Base-by-base conservation (phyloP, 2,329 filamentous ascomycete species). In the Thielaviopsis musarum region DNA sequence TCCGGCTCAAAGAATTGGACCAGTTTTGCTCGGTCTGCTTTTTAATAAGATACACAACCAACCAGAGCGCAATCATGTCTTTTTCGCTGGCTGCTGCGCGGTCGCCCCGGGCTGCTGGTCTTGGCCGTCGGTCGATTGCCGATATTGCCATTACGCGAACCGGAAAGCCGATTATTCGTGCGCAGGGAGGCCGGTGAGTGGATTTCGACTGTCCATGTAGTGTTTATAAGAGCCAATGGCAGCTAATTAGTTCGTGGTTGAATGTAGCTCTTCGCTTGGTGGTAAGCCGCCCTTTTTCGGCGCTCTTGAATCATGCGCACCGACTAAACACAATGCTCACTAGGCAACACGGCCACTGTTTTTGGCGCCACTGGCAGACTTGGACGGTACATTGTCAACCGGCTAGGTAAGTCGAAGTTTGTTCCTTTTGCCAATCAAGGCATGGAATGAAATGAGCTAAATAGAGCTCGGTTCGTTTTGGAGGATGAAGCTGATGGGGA, bases 291-390 rank as follows among this genome's bases (percentile, higher is more conserved):
- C 7, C 52, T 38, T 17, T 6, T 26, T 30, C 12, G 15, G 24
- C 24, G 5, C 38, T 48, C 34, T 19, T 28, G 24, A n/a, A 48
- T n/a, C 13, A 22, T 41, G 53, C 12, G 34, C 15, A n/a, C 45
- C 41, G 22, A 52, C 53, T 54, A 41, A 53, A 52, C 45, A 6
- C 3, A 51, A 30, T 12, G 4, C 12, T 56, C 28, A 30, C 12
- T 73, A 89, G 91, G 91, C 65, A 90, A 97, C 75, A 96, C 91
- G 64, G 91, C 88, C 63, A 98, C 93, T 61, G 91, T 98, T 67
- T 98, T 98, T 74, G 93, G 93, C 74, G 93, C 93, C 69, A 96
- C 91, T 63, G 93, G 93, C 64, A 91, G 95, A 72, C 77, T 98
- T 59, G 93, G 93, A 70, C 84, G 93, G 70, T 98, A 98, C 73